A percentile compares a stretch with the other conserved stretches of the same genome.
These are phyloP conservation scores for Scheffersomyces amazonensis DNA, from an alignment of 805 yeast genomes.

Conservation along the genomic window DNA sequence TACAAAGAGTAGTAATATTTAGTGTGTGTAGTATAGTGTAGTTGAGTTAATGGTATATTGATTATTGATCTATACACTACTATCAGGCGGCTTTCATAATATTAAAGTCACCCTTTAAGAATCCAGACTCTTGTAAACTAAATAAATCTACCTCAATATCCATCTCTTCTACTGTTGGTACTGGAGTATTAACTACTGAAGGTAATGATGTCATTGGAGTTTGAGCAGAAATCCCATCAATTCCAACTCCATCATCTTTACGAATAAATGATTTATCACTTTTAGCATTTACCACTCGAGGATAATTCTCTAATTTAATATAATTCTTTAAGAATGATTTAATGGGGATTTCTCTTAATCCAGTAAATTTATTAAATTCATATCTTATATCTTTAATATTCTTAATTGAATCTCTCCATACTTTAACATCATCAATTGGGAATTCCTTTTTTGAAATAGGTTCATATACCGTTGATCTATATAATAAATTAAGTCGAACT, in stretches of 20 bases:
- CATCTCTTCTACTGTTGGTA: neutral
- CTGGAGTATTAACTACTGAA: neutral
- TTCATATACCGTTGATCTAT: conserved; percentile 25
- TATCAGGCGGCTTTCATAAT: conserved; percentile 1
- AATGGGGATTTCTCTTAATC: conserved; percentile 18
- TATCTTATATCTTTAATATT: conserved; percentile 20
- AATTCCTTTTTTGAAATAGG: conserved; percentile 15
- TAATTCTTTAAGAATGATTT: conserved; percentile 9
- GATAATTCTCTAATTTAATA: conserved; percentile 12
- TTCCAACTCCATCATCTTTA: neutral
- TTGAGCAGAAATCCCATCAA: conserved; percentile 1
- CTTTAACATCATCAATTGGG: conserved; percentile 20
- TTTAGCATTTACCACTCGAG: conserved; percentile 2
- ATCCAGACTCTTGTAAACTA: conserved; percentile 9
- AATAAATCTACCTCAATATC: conserved; percentile 8
- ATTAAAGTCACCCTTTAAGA: conserved; percentile 9
- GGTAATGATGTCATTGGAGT: neutral
- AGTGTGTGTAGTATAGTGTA: too few species aligned
- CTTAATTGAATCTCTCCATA: conserved; percentile 25
- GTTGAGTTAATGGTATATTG: too few species aligned
- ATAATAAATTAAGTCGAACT: conserved; percentile 24
- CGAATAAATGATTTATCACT: neutral
- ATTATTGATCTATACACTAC: too few species aligned
- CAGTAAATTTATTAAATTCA: conserved; percentile 17
- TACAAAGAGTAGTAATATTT: too few species aligned